Evolutionary conservation across 73 alveolate species (phyloP), one percentile per base, ranked within the genome.

Genomic region (Breviolum minutum): DNA sequence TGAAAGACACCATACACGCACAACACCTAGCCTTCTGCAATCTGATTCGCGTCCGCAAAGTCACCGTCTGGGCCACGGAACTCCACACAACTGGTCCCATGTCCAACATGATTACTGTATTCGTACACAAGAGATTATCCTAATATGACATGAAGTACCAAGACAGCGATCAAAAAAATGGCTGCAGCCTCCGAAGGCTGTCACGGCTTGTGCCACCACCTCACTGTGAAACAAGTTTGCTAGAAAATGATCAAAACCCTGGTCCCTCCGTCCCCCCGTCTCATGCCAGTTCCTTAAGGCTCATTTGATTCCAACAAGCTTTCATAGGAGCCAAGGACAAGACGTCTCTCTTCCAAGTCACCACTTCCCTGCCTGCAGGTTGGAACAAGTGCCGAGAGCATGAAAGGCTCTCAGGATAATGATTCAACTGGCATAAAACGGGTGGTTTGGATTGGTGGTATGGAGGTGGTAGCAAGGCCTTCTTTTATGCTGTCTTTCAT

Each of bases 171-270:
- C 54, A 40, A 40, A 40, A 40, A 40, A 2, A 40, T 40, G 54
- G 54, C 54, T 0, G 73, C 20, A 12, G 74, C 96, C 96, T 89
- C 96, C 96, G 20, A 89, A 89, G 8, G 96, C 96, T 11, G 96
- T 89, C 86, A 89, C 60, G 6, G 96, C 96, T 60, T 89, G 96
- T 7, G 96, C 96, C 19, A 32, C 61, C 74, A 89, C 96, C 96
- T 89, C 63, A 54, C 12, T 27, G 64, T 26, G 63, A 79, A 27
- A 2, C 54, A 79, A 30, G 8, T 4, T 16, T 29, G 24, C 64
- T 5, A 8, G 29, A 79, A 6, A 32, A 11, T 22, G 29, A 27
- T 16, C 87, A 5, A 19, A 73, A 73, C 54, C 54, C 54, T 40
- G 54, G 54, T 40, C 54, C 3, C 54, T 3, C 54, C 3, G 54